Evolutionary conservation across 1,139 yeast genomes (phyloP).

Genomic region (Hyphopichia wangnamkhiaoensis): DNA sequence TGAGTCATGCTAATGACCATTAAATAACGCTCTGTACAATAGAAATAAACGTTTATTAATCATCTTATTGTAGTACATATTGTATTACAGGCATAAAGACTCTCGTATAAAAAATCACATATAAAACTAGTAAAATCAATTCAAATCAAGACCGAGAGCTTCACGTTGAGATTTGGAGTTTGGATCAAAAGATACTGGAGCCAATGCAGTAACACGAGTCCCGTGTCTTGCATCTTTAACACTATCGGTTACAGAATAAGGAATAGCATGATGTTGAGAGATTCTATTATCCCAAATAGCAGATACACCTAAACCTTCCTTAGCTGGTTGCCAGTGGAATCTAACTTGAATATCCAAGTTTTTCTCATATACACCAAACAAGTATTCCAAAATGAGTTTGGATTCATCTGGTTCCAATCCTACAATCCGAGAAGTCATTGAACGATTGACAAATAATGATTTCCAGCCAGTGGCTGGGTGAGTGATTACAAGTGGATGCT

Average conservation of each 20-base stretch:
- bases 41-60: background rate
- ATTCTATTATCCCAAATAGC: constrained; percentile 26
- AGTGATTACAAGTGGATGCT: constrained; percentile 50
- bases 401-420: constrained; percentile 47
- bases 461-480: constrained; percentile 62
- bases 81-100: background rate
- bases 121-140: no score
- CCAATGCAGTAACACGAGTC: constrained; percentile 23
- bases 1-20: background rate
- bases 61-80: background rate
- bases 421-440: constrained; percentile 42
- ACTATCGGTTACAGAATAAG: constrained; percentile 19
- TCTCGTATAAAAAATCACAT: background rate
- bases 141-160: constrained; percentile 17
- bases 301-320: constrained; percentile 21
- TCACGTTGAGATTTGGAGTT: constrained; percentile 22
- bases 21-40: background rate
- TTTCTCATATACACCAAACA: constrained; percentile 42
- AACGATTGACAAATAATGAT: constrained; percentile 45
- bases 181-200: constrained; percentile 22
- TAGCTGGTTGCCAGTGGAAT: constrained; percentile 22
- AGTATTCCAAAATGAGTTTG: constrained; percentile 35
- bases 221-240: constrained; percentile 20
- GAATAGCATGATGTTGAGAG: constrained; percentile 22
- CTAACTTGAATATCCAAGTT: constrained; percentile 40